Percentiles rank a stretch among this genome's conserved stretches.
Conservation (phyloP, 768 basidiomycete genomes). For the Macrolepiota fuliginosa region DNA sequence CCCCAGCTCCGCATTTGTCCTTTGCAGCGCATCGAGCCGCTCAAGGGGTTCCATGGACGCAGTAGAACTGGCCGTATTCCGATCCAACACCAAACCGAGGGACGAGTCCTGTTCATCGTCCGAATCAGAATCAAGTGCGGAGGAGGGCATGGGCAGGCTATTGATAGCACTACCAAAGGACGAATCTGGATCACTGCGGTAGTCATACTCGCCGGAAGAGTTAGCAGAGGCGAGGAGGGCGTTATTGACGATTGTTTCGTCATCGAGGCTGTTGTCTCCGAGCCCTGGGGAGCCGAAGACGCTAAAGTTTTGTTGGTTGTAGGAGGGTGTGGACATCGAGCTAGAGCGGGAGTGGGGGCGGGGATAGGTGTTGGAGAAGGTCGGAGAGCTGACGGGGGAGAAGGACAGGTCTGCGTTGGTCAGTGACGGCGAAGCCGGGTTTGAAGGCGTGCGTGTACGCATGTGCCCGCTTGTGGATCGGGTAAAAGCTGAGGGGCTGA, state of each 20-base stretch:
- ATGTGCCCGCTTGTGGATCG: constrained; percentile 36
- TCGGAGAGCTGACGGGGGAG: constrained; percentile 38
- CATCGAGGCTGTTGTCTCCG: constrained; percentile 36
- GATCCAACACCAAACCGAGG: constrained; percentile 60
- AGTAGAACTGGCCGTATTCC: constrained; percentile 56
- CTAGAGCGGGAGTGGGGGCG: constrained; percentile 68
- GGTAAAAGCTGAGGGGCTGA: constrained; percentile 30
- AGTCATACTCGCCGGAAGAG: constrained; percentile 20
- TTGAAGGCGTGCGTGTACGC: constrained; percentile 68
- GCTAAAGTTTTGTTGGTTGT: constrained; percentile 16
- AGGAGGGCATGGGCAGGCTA: constrained; percentile 57
- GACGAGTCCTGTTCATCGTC: constrained; percentile 55
- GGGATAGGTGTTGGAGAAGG: constrained; percentile 36
- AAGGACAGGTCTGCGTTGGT: constrained; percentile 24
- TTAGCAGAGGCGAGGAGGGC: constrained; percentile 12
- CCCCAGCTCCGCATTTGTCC: constrained; percentile 71
- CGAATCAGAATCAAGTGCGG: constrained; percentile 45
- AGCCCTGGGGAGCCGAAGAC: constrained; percentile 17
- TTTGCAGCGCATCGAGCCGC: constrained; percentile 68
- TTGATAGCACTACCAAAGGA: constrained; percentile 46
- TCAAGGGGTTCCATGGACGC: constrained; percentile 74
- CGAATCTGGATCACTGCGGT: constrained; percentile 21
- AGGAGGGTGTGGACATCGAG: constrained; percentile 29
- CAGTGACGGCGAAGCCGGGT: constrained; percentile 56
- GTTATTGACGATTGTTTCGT: constrained; percentile 21